These are phyloP conservation scores for Parathielavia appendiculata DNA, from an alignment of 495 filamentous ascomycete genomes.

Conservation along the genomic window DNA sequence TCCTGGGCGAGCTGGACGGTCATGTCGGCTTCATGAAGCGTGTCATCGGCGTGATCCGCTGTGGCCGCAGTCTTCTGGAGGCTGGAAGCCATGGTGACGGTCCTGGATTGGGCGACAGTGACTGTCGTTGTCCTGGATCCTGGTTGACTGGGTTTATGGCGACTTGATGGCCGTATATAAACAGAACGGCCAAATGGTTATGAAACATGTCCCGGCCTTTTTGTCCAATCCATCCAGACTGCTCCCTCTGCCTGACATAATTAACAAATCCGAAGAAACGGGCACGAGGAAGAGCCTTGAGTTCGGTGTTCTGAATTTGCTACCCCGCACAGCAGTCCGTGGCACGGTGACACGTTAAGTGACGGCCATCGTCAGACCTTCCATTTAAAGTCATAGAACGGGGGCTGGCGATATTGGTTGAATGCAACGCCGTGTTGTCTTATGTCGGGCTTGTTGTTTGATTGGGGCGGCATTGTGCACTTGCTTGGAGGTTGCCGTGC, in stretches of 20 bases:
- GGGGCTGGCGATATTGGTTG: constrained; percentile 17
- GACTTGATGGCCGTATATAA: too few species aligned
- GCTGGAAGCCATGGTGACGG: constrained; percentile 23
- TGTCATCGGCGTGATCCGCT: constrained; percentile 23
- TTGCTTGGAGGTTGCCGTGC: background rate
- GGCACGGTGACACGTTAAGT: background rate
- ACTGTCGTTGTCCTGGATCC: too few species aligned
- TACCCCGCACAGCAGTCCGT: background rate
- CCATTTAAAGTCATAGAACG: background rate
- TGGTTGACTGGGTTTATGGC: too few species aligned
- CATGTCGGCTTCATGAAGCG: constrained; percentile 21
- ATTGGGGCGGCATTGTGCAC: constrained; percentile 13
- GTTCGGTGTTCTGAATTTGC: background rate
- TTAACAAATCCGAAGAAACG: too few species aligned
- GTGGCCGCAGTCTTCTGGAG: constrained; percentile 23
- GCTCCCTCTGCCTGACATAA: too few species aligned
- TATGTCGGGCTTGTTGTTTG: background rate
- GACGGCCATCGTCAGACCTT: constrained; percentile 1
- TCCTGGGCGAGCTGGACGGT: constrained; percentile 34
- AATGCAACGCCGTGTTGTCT: constrained; percentile 12
- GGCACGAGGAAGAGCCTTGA: too few species aligned
- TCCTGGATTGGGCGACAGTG: background rate
- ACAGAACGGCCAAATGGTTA: too few species aligned
- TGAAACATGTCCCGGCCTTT: too few species aligned
- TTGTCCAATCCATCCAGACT: too few species aligned